Evolutionary conservation across 345 rosid genomes (phyloP).

Genomic region (Adansonia digitata): DNA sequence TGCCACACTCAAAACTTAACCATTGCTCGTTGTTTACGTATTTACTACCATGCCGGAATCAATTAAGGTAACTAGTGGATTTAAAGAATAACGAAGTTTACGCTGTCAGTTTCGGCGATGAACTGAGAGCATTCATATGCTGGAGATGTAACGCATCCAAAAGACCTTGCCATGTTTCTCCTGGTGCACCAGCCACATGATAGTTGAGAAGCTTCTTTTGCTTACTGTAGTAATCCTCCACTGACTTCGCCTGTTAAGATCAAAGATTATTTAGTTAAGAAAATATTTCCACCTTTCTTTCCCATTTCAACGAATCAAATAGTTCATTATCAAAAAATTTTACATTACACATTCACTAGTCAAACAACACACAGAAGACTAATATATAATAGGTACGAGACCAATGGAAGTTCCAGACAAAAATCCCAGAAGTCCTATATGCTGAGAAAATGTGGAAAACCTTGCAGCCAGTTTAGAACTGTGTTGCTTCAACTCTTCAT

Average conservation of each 20-base stretch:
- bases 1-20: background rate
- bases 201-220: slow-evolving; percentile 77
- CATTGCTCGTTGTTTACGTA: slow-evolving; percentile 14
- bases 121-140: slow-evolving; percentile 35
- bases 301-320: background rate
- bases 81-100: slow-evolving; percentile 15
- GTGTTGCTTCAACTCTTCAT: too few species aligned
- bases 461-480: background rate
- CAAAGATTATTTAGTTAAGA: background rate
- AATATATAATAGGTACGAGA: too few species aligned
- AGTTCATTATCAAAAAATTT: background rate
- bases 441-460: background rate
- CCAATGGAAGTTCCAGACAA: too few species aligned
- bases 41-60: slow-evolving; percentile 19
- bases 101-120: slow-evolving; percentile 36
- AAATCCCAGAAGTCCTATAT: too few species aligned
- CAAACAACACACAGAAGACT: too few species aligned
- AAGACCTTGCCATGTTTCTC: slow-evolving; percentile 81
- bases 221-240: too few species aligned
- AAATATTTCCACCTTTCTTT: background rate
- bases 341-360: too few species aligned
- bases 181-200: slow-evolving; percentile 56
- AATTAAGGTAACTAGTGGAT: background rate
- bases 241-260: slow-evolving; percentile 47
- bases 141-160: slow-evolving; percentile 72